phyloP scores from a whole-genome alignment of 2,329 filamentous ascomycete species.

The Sodiomyces alkalinus region DNA sequence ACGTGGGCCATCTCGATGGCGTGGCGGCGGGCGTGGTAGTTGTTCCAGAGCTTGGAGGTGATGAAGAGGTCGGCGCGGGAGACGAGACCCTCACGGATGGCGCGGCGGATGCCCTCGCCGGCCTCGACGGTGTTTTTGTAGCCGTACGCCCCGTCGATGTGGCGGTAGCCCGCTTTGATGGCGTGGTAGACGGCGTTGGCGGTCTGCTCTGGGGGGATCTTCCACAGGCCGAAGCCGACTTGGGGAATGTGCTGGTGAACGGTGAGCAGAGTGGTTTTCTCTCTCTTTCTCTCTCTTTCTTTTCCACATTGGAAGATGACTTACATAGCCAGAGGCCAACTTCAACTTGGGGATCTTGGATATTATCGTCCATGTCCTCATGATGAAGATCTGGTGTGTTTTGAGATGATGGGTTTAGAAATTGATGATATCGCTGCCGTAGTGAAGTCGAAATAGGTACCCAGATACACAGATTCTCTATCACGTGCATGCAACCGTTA shows the following conservation, averaged over 20 bases:
- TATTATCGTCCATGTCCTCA: no score
- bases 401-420: no score
- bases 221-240: slow-evolving; percentile 26
- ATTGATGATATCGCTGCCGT: no score
- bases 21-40: slow-evolving; percentile 52
- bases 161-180: slow-evolving; percentile 36
- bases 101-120: slow-evolving; percentile 44
- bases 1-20: slow-evolving; percentile 40
- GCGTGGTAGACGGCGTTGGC: slow-evolving; percentile 43
- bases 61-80: slow-evolving; percentile 70
- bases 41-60: slow-evolving; percentile 76
- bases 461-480: no score
- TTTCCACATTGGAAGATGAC: slow-evolving; percentile 5
- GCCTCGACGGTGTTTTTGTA: slow-evolving; percentile 54
- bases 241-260: slow-evolving; percentile 20
- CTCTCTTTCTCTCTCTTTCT: no score
- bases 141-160: slow-evolving; percentile 37
- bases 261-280: slow-evolving; percentile 3
- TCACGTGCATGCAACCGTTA: no score
- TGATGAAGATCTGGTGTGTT: no score
- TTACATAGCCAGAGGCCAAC: slow-evolving; percentile 20
- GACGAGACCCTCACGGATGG: slow-evolving; percentile 41
- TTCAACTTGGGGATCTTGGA: slow-evolving; percentile 13
- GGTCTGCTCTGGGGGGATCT: slow-evolving; percentile 18
- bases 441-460: no score